Evolutionary conservation across 2,329 filamentous ascomycete genomes (phyloP).

Genomic region (Cladophialophora immunda): DNA sequence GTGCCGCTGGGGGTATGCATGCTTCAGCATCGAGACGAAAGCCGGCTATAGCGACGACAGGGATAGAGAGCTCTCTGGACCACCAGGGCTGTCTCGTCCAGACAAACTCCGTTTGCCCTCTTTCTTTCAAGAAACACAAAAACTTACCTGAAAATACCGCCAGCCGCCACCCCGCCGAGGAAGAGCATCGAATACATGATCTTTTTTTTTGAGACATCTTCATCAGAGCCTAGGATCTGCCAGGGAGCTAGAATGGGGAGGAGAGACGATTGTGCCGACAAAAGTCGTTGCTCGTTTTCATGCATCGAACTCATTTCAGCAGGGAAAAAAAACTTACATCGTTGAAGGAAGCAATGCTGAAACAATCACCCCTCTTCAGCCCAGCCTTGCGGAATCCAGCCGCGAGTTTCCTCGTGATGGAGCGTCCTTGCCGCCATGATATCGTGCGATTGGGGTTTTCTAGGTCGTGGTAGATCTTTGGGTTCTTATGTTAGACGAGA

Average conservation of each 20-base stretch:
- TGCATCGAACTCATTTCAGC: too few species aligned
- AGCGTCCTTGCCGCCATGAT: slow-evolving; percentile 25
- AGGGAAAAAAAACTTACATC: slow-evolving; percentile 3
- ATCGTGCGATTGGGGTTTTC: slow-evolving; percentile 50
- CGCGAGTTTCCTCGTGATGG: slow-evolving; percentile 57
- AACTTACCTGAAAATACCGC: slow-evolving; percentile 54
- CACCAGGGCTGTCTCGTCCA: too few species aligned
- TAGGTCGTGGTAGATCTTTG: slow-evolving; percentile 58
- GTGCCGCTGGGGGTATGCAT: slow-evolving; percentile 52
- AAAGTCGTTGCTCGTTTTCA: too few species aligned
- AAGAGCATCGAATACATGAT: slow-evolving; percentile 51
- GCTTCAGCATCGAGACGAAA: too few species aligned
- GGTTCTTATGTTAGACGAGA: not conserved
- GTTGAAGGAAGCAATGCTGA: slow-evolving; percentile 66
- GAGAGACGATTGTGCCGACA: not conserved
- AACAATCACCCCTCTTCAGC: slow-evolving; percentile 58
- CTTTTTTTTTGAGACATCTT: not conserved
- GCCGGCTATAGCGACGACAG: too few species aligned
- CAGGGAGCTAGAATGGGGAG: not conserved
- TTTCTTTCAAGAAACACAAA: not conserved
- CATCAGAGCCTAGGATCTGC: not conserved
- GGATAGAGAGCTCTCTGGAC: too few species aligned
- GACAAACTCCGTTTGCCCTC: too few species aligned
- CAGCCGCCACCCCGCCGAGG: slow-evolving; percentile 55
- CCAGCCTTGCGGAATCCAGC: slow-evolving; percentile 54